phyloP scores from a whole-genome alignment of 306 rosid genomes.

The Glycyrrhiza uralensis region DNA sequence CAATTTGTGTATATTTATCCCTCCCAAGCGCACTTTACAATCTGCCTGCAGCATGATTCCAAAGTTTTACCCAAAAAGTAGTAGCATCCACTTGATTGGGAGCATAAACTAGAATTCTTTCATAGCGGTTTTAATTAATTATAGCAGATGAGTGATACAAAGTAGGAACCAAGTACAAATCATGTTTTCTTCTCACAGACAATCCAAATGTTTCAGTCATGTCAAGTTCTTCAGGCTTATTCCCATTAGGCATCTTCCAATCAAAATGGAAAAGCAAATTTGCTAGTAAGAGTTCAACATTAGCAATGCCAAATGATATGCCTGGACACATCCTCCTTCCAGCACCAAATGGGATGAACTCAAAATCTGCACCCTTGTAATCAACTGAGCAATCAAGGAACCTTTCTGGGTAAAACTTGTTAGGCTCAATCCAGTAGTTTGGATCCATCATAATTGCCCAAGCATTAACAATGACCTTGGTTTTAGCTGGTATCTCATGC shows the following conservation, averaged over 20 bases:
- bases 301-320: background rate
- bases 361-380: constrained; percentile 2
- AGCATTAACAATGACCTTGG: constrained; percentile 13
- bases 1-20: too few relatives aligned
- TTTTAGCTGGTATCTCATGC: background rate
- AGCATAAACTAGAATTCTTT: too few relatives aligned
- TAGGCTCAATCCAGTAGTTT: background rate
- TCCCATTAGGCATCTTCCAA: background rate
- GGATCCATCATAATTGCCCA: constrained; percentile 20
- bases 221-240: background rate
- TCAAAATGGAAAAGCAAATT: constrained; percentile 15
- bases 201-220: background rate
- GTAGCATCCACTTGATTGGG: too few relatives aligned
- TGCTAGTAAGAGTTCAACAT: background rate
- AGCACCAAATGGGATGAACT: constrained; percentile 21
- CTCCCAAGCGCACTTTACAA: too few relatives aligned
- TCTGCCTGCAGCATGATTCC: too few relatives aligned
- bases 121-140: too few relatives aligned
- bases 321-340: constrained; percentile 27
- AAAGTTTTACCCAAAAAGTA: too few relatives aligned
- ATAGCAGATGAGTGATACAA: background rate
- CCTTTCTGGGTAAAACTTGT: constrained; percentile 8
- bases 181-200: constrained; percentile 2
- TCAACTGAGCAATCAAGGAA: background rate
- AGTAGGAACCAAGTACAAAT: background rate